Conservation (phyloP, 169 alveolate species). For the Plasmodium gallinaceum region DNA sequence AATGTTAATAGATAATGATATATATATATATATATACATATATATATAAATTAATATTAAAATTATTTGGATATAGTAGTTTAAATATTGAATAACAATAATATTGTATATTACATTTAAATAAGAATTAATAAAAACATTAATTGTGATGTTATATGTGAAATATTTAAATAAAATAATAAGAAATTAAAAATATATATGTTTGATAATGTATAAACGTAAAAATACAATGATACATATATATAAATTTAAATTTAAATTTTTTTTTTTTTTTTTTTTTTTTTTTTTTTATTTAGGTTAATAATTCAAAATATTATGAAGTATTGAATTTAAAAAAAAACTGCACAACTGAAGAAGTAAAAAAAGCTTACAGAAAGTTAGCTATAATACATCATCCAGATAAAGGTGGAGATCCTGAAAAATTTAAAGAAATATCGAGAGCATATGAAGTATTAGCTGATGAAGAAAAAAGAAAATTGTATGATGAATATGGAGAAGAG, state of each 20-base stretch:
- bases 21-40: neutral
- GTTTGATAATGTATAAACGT: no score
- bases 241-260: neutral
- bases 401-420: constrained; percentile 99
- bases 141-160: no score
- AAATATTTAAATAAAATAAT: no score
- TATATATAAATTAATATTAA: neutral
- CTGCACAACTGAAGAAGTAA: constrained; percentile 93
- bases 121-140: no score
- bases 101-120: no score
- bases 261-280: constrained; percentile 2
- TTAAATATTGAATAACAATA: no score
- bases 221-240: neutral
- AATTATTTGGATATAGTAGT: neutral
- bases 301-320: constrained; percentile 90
- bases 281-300: constrained; percentile 73
- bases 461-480: constrained; percentile 96
- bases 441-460: constrained; percentile 98
- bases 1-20: neutral
- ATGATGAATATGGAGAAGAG: constrained; percentile 98
- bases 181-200: no score
- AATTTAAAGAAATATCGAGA: constrained; percentile 95
- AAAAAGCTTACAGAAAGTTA: constrained; percentile 95
- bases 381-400: constrained; percentile 98
- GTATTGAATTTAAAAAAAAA: constrained; percentile 88